These are phyloP conservation scores for Diatrype stigma DNA, from an alignment of 2,329 filamentous ascomycete genomes.

Conservation along the genomic window DNA sequence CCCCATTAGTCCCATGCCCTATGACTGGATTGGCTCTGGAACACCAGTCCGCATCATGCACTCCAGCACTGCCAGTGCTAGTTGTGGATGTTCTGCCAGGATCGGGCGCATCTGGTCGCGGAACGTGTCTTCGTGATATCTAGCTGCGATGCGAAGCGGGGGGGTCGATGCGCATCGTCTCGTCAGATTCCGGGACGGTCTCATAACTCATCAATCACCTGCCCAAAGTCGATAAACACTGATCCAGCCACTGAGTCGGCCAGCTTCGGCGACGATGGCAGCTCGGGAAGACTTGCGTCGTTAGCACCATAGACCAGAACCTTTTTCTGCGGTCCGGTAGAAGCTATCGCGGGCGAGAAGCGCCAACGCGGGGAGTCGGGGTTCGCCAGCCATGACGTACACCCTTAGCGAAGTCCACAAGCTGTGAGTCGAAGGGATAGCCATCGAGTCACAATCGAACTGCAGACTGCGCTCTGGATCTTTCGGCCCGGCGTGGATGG, in stretches of 20 bases:
- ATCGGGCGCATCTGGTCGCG: background rate
- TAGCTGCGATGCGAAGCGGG: constrained; percentile 9
- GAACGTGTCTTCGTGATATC: background rate
- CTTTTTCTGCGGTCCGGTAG: constrained; percentile 16
- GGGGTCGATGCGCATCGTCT: constrained; percentile 13
- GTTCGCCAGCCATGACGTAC: constrained; percentile 34
- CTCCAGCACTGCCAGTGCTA: background rate
- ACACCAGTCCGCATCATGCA: background rate
- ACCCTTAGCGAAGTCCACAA: constrained; percentile 19
- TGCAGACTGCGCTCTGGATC: too few species aligned
- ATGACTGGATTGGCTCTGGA: background rate
- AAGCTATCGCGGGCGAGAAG: constrained; percentile 26
- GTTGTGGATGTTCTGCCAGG: background rate
- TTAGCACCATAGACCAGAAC: background rate
- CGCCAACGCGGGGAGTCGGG: constrained; percentile 28
- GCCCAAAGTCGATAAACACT: constrained; percentile 14
- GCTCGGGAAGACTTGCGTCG: background rate
- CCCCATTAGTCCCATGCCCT: background rate
- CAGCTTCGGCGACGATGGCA: background rate
- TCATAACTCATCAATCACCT: constrained; percentile 21
- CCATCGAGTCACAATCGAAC: too few species aligned
- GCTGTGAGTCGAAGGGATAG: background rate
- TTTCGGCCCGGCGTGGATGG: too few species aligned
- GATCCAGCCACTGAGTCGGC: background rate
- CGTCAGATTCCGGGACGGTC: constrained; percentile 12